A percentile compares a stretch with the other conserved stretches of the same genome.
Conservation (phyloP, 805 yeast genomes). For the Ogataea neopini region DNA sequence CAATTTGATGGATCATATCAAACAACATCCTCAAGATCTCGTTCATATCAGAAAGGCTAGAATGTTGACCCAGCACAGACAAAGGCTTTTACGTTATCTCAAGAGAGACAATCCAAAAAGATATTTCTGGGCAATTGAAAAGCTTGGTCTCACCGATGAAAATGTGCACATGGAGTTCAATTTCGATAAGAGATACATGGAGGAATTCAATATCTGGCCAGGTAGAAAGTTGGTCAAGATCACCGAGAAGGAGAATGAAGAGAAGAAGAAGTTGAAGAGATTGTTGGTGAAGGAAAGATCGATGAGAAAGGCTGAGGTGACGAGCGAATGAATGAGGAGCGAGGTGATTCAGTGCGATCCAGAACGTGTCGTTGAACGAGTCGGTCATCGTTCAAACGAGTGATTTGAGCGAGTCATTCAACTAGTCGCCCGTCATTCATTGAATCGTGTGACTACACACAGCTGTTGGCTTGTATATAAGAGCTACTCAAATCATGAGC, state of each 20-base stretch:
- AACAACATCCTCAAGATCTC: constrained; percentile 70
- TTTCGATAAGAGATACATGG: constrained; percentile 75
- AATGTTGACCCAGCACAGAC: constrained; percentile 87
- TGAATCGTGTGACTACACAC: too few species aligned
- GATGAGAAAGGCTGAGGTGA: too few species aligned
- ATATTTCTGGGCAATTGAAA: constrained; percentile 83
- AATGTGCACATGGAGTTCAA: constrained; percentile 78
- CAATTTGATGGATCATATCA: constrained; percentile 71
- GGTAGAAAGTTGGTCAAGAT: constrained; percentile 64
- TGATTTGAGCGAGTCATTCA: not conserved
- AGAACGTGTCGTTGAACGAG: too few species aligned
- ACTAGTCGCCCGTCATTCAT: too few species aligned
- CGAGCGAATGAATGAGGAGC: not conserved
- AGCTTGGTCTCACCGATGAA: constrained; percentile 83
- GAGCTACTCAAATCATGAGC: not conserved
- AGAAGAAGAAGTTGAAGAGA: constrained; percentile 47
- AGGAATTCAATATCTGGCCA: constrained; percentile 76
- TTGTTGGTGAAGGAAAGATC: constrained; percentile 20
- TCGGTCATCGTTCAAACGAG: too few species aligned
- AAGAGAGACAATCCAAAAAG: constrained; percentile 77
- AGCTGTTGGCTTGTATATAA: too few species aligned
- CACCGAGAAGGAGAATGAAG: constrained; percentile 49
- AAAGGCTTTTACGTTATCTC: constrained; percentile 75
- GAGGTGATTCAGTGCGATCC: too few species aligned
- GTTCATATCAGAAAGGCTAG: constrained; percentile 69